Base-by-base conservation (phyloP, 140 eudicot genomes). In the Eryngium alpinum region DNA sequence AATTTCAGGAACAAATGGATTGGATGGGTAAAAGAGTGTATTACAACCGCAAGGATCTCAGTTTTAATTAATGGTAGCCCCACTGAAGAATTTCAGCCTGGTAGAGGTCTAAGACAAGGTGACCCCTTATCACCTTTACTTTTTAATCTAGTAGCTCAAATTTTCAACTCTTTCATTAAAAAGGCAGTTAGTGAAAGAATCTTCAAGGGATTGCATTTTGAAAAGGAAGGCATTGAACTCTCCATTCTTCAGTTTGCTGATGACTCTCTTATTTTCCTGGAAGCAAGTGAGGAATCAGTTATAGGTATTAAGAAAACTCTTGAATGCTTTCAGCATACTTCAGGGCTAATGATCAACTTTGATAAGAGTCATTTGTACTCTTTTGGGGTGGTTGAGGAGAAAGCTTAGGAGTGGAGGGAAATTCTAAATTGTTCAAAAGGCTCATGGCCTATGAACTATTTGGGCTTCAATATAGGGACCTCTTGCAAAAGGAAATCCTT, bases 331-430 rank as follows among this genome's bases (percentile, higher is more conserved):
- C n/a, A n/a, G n/a, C n/a, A n/a, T n/a, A n/a, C n/a, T n/a, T n/a
- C n/a, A n/a, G n/a, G n/a, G n/a, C n/a, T n/a, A n/a, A n/a, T n/a
- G 24, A 16, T 56, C 24, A 56, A 56, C 6, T 56, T 15, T 6
- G 21, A 56, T 0, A 19, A 57, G 22, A 19, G 25, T 10, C 9
- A 0, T 10, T 5, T 57, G 1, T 57, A 57, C 22, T 22, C 24
- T 2, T 5, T 0, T 18, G 11, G 10, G 4, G 4, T 10, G 4
- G 9, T 5, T 57, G 2, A 2, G 9, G 4, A 1, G 0, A 17
- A 10, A 19, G 0, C 22, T 1, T 0, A 57, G 9, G 1, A 1
- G 6, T 57, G 65, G 65, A 25, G 24, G 0, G 5, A 57, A 17
- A 57, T 57, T 0, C 9, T 57, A 57, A 10, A 19, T 4, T 57